Base-by-base conservation (phyloP, 768 basidiomycete species). In the Rhodosporidiobolus sp. region DNA sequence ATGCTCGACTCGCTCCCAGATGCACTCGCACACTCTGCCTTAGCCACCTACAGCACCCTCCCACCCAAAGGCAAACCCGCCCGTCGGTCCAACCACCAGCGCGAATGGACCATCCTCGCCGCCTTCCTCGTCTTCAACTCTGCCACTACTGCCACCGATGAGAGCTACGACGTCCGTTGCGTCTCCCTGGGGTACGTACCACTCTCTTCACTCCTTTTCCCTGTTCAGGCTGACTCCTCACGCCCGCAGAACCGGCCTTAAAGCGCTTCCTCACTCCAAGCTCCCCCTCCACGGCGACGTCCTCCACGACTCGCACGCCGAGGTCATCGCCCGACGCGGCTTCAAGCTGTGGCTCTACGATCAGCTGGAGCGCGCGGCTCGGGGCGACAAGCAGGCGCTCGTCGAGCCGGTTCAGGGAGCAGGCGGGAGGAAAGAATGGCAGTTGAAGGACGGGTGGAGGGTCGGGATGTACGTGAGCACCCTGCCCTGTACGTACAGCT, bases 231-330 rank as follows among this genome's bases (percentile, higher is more conserved):
- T 62, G 30, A 45, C 68, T 2, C 54, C 16, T 45, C 77, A 68
- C 26, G n/a, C 43, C 14, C 17, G 70, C n/a, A 78, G 78, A 1
- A 90, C 92, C 14, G 94, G 94, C 19, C 89, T 90, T 6, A 95
- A 95, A 82, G 92, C 90, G 77, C 85, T 94, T 0, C 90, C 94
- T 4, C 84, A 82, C 8, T 77, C 78, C 7, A 85, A 85, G 65
- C 82, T 92, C 0, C 87, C 92, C 0, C 76, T 80, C 10, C 83
- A 83, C 38, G 94, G 94, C 0, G 92, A 95, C 77, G 85, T 87
- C 1, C 74, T 96, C 26, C 92, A 94, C 77, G 94, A 96, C 78
- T 88, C 86, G 63, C 94, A 97, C 80, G 94, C 94, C 17, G 94
- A 97, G 81, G 86, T 94, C 30, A 84, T 96, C n/a, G 92, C 92